These are phyloP conservation scores for Bothriochloa decipiens DNA, from an alignment of 176 grass and related monocot genomes.

Conservation along the genomic window DNA sequence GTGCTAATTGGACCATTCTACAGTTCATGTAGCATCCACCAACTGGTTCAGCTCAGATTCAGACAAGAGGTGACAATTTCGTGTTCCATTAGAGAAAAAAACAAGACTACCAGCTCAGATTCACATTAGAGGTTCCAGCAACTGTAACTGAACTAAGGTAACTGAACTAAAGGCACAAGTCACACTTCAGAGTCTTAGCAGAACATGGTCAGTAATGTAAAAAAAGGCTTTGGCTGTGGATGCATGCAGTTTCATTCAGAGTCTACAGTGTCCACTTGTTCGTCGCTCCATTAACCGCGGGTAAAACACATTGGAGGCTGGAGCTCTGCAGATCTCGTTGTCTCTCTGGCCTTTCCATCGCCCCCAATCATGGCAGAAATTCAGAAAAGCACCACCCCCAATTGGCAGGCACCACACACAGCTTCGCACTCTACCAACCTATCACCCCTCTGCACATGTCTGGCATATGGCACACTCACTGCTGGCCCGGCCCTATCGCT, in stretches of 20 bases:
- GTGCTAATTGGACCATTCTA: conserved; percentile 33
- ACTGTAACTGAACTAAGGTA: background rate
- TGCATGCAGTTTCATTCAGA: background rate
- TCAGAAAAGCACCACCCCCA: conserved; percentile 24
- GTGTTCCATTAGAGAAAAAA: background rate
- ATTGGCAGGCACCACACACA: conserved; percentile 15
- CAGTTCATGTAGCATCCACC: background rate
- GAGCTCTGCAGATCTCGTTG: conserved; percentile 25
- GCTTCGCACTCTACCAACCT: conserved; percentile 41
- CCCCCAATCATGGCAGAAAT: conserved; percentile 48
- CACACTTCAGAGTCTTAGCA: background rate
- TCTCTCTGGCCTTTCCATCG: background rate
- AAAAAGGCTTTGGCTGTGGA: background rate
- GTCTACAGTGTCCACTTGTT: background rate
- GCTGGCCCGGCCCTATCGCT: background rate
- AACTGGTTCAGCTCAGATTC: background rate
- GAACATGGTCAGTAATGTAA: background rate
- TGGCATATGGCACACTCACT: conserved; percentile 37
- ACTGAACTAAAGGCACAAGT: conserved; percentile 5
- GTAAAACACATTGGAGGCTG: conserved; percentile 19
- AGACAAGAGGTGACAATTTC: background rate
- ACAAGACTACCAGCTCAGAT: background rate
- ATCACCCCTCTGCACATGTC: background rate
- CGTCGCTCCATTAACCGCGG: background rate
- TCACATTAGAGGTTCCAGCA: background rate